Percentiles rank a stretch among this genome's conserved stretches.
Evolutionary conservation across 306 rosid species (phyloP).

Genomic region (Canavalia ensiformis): DNA sequence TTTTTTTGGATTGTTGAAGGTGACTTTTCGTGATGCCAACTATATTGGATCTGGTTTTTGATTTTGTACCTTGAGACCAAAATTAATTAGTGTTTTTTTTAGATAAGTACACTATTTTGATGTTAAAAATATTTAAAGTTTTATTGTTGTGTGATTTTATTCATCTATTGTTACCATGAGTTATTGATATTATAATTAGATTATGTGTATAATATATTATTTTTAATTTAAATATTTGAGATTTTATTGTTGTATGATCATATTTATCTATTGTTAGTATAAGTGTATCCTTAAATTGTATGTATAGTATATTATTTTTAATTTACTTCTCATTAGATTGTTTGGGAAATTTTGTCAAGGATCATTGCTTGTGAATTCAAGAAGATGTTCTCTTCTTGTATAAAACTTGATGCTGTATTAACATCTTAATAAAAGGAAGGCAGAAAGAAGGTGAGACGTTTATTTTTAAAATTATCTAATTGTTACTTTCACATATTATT

Average conservation of each 20-base stretch:
- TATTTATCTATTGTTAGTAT: conserved; percentile 79
- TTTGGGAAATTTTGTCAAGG: conserved; percentile 94
- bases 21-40: conserved; percentile 97
- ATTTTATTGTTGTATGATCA: conserved; percentile 87
- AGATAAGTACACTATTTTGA: conserved; percentile 55
- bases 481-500: conserved; percentile 7
- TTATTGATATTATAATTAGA: too few species aligned
- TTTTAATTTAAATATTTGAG: neutral
- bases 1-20: conserved; percentile 97
- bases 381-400: conserved; percentile 88
- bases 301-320: conserved; percentile 36
- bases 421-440: conserved; percentile 93
- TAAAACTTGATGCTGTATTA: conserved; percentile 96
- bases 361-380: conserved; percentile 83
- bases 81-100: conserved; percentile 84
- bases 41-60: conserved; percentile 87
- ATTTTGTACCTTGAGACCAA: conserved; percentile 88
- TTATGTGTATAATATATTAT: too few species aligned
- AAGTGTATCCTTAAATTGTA: conserved; percentile 46
- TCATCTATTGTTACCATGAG: too few species aligned
- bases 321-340: conserved; percentile 60
- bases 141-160: neutral
- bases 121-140: conserved; percentile 8
- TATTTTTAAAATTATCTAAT: conserved; percentile 12
- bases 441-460: conserved; percentile 84